Evolutionary conservation across 2,329 filamentous ascomycete species (phyloP).

Genomic region (Diaporthe eres): DNA sequence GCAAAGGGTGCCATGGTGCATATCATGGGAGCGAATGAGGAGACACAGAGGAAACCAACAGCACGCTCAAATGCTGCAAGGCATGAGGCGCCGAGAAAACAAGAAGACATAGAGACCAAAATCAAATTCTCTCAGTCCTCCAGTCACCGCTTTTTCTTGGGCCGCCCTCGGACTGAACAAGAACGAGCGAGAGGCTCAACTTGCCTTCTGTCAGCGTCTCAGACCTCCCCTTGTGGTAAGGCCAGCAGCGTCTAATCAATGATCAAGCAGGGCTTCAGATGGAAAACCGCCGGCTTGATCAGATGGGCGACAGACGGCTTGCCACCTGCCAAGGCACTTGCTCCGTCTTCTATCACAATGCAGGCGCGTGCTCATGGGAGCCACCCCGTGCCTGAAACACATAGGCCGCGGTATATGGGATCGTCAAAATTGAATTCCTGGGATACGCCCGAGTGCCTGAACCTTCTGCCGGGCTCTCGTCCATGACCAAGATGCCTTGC

Average conservation of each 20-base stretch:
- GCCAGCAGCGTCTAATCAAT: slow-evolving; percentile 10
- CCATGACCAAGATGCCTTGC: slow-evolving; percentile 19
- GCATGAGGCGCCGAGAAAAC: neutral
- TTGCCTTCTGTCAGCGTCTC: slow-evolving; percentile 31
- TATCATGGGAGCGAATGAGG: neutral
- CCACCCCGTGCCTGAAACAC: slow-evolving; percentile 32
- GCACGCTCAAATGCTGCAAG: neutral
- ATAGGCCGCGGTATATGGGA: slow-evolving; percentile 29
- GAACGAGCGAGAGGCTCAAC: slow-evolving; percentile 19
- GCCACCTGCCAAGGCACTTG: slow-evolving; percentile 29
- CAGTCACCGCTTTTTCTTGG: slow-evolving; percentile 18
- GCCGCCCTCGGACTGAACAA: neutral
- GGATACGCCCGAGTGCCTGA: slow-evolving; percentile 25
- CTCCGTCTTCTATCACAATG: slow-evolving; percentile 22
- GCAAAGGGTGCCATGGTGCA: neutral
- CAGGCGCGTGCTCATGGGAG: slow-evolving; percentile 12
- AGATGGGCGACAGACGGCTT: slow-evolving; percentile 18
- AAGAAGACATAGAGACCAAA: neutral
- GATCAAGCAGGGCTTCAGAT: slow-evolving; percentile 5
- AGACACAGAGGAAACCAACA: neutral
- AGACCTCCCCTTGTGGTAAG: neutral
- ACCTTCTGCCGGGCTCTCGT: slow-evolving; percentile 8
- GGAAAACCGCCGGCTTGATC: slow-evolving; percentile 24
- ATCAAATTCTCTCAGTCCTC: neutral
- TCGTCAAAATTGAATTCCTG: slow-evolving; percentile 15